These are phyloP conservation scores for Quercus variabilis DNA, from an alignment of 306 rosid species.

Conservation along the genomic window DNA sequence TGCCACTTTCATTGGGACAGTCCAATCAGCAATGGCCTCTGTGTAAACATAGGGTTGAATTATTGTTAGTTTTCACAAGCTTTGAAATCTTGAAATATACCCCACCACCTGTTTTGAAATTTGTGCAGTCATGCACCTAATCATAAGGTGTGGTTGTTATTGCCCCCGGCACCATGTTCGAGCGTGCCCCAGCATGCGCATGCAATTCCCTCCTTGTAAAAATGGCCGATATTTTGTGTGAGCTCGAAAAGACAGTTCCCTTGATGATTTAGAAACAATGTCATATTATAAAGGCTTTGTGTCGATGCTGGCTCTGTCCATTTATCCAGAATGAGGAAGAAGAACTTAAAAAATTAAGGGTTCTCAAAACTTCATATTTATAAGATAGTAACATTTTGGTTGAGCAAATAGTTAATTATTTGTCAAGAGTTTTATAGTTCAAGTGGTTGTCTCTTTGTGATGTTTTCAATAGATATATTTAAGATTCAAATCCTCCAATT, in stretches of 20 bases:
- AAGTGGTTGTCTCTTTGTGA: no score
- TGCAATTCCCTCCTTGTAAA: background rate
- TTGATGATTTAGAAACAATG: background rate
- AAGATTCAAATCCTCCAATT: no score
- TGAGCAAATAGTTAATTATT: no score
- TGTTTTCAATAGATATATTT: no score
- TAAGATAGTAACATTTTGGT: no score
- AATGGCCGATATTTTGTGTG: conserved; percentile 16
- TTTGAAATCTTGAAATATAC: background rate
- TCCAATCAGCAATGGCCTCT: conserved; percentile 1
- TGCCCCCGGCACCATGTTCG: background rate
- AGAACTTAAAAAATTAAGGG: no score
- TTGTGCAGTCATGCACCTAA: conserved; percentile 16
- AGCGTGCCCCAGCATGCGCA: conserved; percentile 24
- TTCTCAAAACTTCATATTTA: no score
- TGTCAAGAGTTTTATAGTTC: no score
- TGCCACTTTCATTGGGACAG: conserved; percentile 11
- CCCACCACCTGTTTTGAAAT: conserved; percentile 17
- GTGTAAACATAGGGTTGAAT: background rate
- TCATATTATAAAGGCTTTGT: background rate
- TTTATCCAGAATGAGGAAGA: no score
- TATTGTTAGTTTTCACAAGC: conserved; percentile 2
- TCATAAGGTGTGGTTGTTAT: background rate
- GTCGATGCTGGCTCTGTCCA: no score
- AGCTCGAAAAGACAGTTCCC: conserved; percentile 10